Evolutionary conservation across 225 moss, liverwort and hornwort species (phyloP), one percentile per base, ranked within the genome.

Genomic region (Marchantia polymorpha): DNA sequence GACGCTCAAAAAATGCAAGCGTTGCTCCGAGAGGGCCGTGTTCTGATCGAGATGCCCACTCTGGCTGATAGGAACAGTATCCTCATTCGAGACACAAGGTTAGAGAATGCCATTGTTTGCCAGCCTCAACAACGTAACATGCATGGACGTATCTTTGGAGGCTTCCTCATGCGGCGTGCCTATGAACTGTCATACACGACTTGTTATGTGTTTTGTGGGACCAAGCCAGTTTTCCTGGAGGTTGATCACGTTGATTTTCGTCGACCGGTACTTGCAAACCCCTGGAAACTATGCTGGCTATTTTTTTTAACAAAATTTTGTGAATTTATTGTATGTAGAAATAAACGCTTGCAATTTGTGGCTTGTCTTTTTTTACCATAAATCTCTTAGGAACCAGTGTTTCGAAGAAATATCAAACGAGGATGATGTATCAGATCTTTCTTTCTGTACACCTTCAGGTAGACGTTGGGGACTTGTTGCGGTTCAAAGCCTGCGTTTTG

Each of bases 101-200:
- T 94, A 86, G 96, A 97, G 78, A 94, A 97, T 52, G 89, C 93
- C 47, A 93, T 97, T 48, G 90, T 94, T 47, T 97, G 96, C 82
- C 96, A 97, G 85, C 96, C 96, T 27, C 96, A 97, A 55, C 94
- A 97, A 79, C 87, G 93, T 46, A 97, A 97, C 85, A 90, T 97
- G 87, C 96, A 97, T 67, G 96, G 96, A 30, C 94, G 96, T 19
- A 97, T 97, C 39, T 97, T 97, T 72, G 96, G 96, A 81, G 96
- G 96, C 69, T 97, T 92, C 82, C 86, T 97, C 51, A 97, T 97
- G 96, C 91, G 93, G 27, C 85, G 94, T 50, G 96, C 96, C 13
- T 97, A 89, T 46, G 96, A 97, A 81, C 86, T 97, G 31, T 94
- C 96, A 47, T 97, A 90, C 79, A 89, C 96, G 39, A 93, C 96